Base-by-base conservation (phyloP, 768 basidiomycete species). In the Lanmaoa rubissima region DNA sequence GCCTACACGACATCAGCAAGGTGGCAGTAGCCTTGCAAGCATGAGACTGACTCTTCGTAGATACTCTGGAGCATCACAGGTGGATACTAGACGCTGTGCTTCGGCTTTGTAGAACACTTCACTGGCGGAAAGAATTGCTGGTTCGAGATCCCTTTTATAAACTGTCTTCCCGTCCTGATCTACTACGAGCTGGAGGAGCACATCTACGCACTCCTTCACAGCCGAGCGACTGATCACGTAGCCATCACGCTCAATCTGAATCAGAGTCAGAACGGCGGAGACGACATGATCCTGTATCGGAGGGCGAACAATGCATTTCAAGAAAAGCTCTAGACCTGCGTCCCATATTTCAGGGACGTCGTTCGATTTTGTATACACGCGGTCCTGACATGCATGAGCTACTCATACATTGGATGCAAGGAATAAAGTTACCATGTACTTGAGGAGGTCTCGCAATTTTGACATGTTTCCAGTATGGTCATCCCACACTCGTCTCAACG, bases 241-340 rank as follows among this genome's bases (percentile, higher is more conserved):
- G 26, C 94, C 94, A 60, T 95, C 89, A 16, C 97, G 88, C 65
- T 99, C 97, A 51, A 92, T 84, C 58, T 85, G 90, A 53, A 99
- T 86, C 73, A 95, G 90, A 32, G 82, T 82, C 47, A 98, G 79
- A 49, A 98, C 79, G n/a, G 92, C 91, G 11, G 81, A 76, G 58
- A 92, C 79, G 59, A 98, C 73, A 63, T 94, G 90, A 32, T 86
- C 83, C 63, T 90, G 85, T 74, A 98, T 95, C 48, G 93, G 87
- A 41, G 84, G 77, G 48, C 79, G 78, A 60, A 94, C 84, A 66
- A 97, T 92, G 57, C 86, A 85, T 54, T 85, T 79, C 51, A 93
- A 77, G 74, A 99, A 98, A 31, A 97, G 80, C 21, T 85, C 76
- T 28, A 91, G 77, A 9, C 97, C 95, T 43, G 88, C 84, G 8